Conservation (phyloP, 768 basidiomycete genomes). For the Rubroboletus pulcherrimus region DNA sequence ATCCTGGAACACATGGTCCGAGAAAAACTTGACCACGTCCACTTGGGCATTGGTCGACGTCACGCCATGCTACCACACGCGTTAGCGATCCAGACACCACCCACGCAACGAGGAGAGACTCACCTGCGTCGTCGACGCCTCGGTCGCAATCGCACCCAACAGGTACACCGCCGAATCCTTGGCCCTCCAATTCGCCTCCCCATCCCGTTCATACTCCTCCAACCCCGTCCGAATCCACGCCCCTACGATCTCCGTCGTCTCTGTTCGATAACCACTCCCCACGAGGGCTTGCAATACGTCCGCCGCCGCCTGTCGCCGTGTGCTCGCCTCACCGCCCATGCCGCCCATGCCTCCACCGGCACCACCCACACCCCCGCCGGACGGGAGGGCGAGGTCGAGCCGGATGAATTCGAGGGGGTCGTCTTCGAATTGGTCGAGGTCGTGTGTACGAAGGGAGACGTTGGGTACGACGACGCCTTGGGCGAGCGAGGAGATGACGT, state of each 20-base stretch:
- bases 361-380: conserved; percentile 37
- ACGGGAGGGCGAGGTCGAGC: conserved; percentile 70
- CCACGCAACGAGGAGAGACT: conserved; percentile 10
- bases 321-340: conserved; percentile 64
- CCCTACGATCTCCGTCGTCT: conserved; percentile 84
- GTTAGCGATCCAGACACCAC: neutral
- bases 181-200: conserved; percentile 70
- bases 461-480: conserved; percentile 95
- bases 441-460: conserved; percentile 80
- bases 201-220: conserved; percentile 60
- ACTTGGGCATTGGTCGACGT: conserved; percentile 90
- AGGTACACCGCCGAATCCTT: conserved; percentile 95
- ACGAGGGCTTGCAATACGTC: conserved; percentile 95
- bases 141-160: conserved; percentile 88
- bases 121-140: conserved; percentile 83
- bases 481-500: conserved; percentile 77
- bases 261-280: conserved; percentile 70
- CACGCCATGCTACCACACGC: conserved; percentile 68
- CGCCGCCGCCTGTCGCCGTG: conserved; percentile 87
- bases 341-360: conserved; percentile 36
- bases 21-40: conserved; percentile 94
- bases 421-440: conserved; percentile 95
- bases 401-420: conserved; percentile 95
- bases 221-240: conserved; percentile 80
- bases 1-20: conserved; percentile 85